phyloP scores from a whole-genome alignment of 192 early-diverging fungal genomes.

The Pilaira anomala region DNA sequence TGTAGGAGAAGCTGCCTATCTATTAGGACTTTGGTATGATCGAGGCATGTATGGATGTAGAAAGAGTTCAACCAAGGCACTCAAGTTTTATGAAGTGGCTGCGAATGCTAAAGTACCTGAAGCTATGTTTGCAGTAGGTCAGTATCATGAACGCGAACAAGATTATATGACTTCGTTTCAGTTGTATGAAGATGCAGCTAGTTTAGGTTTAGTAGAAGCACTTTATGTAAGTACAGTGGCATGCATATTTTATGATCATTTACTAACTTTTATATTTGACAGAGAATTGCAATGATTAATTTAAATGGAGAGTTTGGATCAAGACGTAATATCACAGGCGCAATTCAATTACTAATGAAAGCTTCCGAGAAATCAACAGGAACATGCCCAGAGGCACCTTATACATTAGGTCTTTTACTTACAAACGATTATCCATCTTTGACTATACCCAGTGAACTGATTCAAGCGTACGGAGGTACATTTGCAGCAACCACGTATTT shows the following conservation, averaged over 20 bases:
- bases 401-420: slow-evolving; percentile 76
- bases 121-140: slow-evolving; percentile 62
- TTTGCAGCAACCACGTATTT: slow-evolving; percentile 74
- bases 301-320: slow-evolving; percentile 73
- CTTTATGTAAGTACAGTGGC: slow-evolving; percentile 50
- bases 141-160: slow-evolving; percentile 60
- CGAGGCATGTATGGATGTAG: slow-evolving; percentile 53
- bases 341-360: slow-evolving; percentile 77
- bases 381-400: slow-evolving; percentile 70
- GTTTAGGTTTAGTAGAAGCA: slow-evolving; percentile 61
- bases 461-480: slow-evolving; percentile 51
- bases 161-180: slow-evolving; percentile 38
- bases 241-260: not conserved
- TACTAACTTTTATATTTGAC: slow-evolving; percentile 12
- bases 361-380: slow-evolving; percentile 52
- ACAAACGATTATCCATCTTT: slow-evolving; percentile 62
- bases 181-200: slow-evolving; percentile 58
- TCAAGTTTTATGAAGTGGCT: slow-evolving; percentile 57
- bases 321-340: slow-evolving; percentile 67
- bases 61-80: slow-evolving; percentile 60
- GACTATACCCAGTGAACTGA: slow-evolving; percentile 45
- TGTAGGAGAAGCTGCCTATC: slow-evolving; percentile 68
- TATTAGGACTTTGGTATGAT: slow-evolving; percentile 68
- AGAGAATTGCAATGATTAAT: slow-evolving; percentile 78
- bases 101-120: slow-evolving; percentile 61